Evolutionary conservation across 1,284 basidiomycete species (phyloP).

Genomic region (Microstroma glucosiphilum): DNA sequence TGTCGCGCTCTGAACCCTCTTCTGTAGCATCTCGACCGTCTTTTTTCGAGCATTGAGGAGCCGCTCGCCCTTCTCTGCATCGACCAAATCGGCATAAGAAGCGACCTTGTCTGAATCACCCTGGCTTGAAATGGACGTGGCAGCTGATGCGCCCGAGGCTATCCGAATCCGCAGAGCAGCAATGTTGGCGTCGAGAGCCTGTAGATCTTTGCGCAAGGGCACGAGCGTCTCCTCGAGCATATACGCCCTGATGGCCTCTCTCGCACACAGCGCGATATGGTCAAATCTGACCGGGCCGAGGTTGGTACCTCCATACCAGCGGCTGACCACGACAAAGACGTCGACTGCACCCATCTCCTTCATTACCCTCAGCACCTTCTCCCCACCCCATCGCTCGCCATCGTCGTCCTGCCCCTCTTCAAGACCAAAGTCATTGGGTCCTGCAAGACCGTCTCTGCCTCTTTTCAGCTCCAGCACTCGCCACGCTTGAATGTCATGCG

Average conservation of each 20-base stretch:
- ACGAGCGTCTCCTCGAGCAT: conserved; percentile 56
- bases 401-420: conserved; percentile 45
- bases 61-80: conserved; percentile 26
- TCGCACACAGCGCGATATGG: conserved; percentile 68
- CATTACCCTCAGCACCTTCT: conserved; percentile 31
- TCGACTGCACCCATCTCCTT: conserved; percentile 41
- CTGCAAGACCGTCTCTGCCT: conserved; percentile 32
- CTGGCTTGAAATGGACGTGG: background rate
- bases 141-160: conserved; percentile 6
- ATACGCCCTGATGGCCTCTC: conserved; percentile 66
- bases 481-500: conserved; percentile 47
- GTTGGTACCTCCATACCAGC: conserved; percentile 70
- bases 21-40: conserved; percentile 25
- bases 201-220: conserved; percentile 23
- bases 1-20: background rate
- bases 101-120: background rate
- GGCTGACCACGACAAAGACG: conserved; percentile 42
- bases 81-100: conserved; percentile 23
- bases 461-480: conserved; percentile 40
- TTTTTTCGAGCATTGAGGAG: conserved; percentile 30
- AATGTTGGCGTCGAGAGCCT: conserved; percentile 27
- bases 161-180: background rate
- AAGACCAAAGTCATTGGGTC: conserved; percentile 43
- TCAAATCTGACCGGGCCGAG: conserved; percentile 65
- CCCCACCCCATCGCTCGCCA: conserved; percentile 43